Conservation (phyloP, 306 rosid species). For the Castanea sativa region DNA sequence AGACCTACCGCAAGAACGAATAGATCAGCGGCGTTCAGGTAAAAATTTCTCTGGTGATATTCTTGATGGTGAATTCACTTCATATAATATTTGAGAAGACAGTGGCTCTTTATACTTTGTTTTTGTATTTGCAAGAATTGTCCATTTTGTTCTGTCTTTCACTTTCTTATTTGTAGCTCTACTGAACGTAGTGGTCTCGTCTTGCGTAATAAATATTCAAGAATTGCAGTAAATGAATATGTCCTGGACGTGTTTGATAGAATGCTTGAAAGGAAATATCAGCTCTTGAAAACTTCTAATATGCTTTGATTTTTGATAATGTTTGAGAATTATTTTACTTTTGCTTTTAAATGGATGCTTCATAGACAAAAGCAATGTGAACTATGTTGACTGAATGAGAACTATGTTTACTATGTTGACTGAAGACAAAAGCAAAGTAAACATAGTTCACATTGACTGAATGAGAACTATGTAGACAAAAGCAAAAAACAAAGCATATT, state of each 20-base stretch:
- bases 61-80: background rate
- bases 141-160: too few species aligned
- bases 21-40: too few species aligned
- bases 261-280: conserved; percentile 25
- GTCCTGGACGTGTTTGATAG: conserved; percentile 41
- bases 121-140: too few species aligned
- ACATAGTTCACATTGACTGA: too few species aligned
- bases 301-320: background rate
- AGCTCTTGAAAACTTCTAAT: background rate
- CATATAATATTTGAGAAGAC: background rate
- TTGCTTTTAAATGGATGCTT: too few species aligned
- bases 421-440: background rate
- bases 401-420: background rate
- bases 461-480: too few species aligned
- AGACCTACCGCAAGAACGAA: too few species aligned
- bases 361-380: background rate
- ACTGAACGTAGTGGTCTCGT: too few species aligned
- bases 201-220: background rate
- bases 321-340: conserved; percentile 1
- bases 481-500: too few species aligned
- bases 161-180: too few species aligned
- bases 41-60: background rate
- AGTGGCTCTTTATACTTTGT: too few species aligned
- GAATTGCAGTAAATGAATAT: background rate
- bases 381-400: background rate